These are phyloP conservation scores for Penicillium daleae DNA, from an alignment of 495 filamentous ascomycete species.

Conservation along the genomic window DNA sequence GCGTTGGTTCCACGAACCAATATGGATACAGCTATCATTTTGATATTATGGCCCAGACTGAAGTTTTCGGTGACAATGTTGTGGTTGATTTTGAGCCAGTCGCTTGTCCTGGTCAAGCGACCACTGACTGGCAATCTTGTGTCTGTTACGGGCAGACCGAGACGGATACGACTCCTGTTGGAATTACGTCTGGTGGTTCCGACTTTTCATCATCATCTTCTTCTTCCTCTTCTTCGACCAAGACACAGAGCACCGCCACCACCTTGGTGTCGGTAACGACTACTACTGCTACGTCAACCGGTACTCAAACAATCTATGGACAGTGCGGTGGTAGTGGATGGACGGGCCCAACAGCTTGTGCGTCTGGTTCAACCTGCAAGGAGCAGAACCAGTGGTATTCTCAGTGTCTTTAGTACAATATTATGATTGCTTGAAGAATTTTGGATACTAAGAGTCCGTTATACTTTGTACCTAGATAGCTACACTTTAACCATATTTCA, in stretches of 20 bases:
- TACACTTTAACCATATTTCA: no score
- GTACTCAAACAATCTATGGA: constrained; percentile 21
- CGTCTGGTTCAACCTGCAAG: constrained; percentile 41
- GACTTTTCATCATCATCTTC: background rate
- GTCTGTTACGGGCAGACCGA: constrained; percentile 22
- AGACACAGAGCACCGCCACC: background rate
- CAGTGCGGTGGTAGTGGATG: constrained; percentile 52
- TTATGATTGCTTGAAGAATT: background rate
- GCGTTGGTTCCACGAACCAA: constrained; percentile 33
- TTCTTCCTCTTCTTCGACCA: background rate
- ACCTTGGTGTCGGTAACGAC: background rate
- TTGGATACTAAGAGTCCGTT: no score
- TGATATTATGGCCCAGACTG: constrained; percentile 44
- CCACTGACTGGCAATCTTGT: constrained; percentile 26
- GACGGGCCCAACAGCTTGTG: constrained; percentile 44
- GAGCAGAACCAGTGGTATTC: constrained; percentile 47
- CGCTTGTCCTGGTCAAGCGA: constrained; percentile 31
- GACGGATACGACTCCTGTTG: constrained; percentile 16
- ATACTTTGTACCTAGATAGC: no score
- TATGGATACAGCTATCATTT: constrained; percentile 48
- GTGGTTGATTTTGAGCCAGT: constrained; percentile 43
- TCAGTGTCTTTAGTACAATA: constrained; percentile 33
- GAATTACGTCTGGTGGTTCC: constrained; percentile 1
- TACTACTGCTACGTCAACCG: background rate
- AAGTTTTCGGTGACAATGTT: constrained; percentile 42